phyloP scores from a whole-genome alignment of 2,329 filamentous ascomycete species.

The Penicillium sp. region DNA sequence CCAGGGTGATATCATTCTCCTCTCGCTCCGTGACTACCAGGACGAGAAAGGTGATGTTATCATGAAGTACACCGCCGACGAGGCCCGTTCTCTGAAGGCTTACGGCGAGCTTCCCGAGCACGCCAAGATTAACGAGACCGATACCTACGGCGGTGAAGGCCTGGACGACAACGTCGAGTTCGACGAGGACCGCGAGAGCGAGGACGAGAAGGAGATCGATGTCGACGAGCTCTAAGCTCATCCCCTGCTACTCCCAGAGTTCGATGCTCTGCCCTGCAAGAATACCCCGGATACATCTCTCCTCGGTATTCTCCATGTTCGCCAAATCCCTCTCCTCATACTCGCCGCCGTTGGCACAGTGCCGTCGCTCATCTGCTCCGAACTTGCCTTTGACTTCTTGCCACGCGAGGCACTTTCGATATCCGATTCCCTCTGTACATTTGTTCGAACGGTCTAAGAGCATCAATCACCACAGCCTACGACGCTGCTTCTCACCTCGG shows the following conservation, averaged over 20 bases:
- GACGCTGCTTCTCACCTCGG: slow-evolving; percentile 14
- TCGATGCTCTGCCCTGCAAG: slow-evolving; percentile 34
- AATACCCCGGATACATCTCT: slow-evolving; percentile 23
- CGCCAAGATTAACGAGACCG: slow-evolving; percentile 99
- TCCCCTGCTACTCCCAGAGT: slow-evolving; percentile 21
- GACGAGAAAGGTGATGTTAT: slow-evolving; percentile 92
- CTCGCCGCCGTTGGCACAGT: slow-evolving; percentile 17
- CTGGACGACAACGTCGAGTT: slow-evolving; percentile 99
- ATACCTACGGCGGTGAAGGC: slow-evolving; percentile 83
- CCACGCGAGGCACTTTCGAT: slow-evolving; percentile 6
- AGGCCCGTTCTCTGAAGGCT: slow-evolving; percentile 90
- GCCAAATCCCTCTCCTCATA: slow-evolving; percentile 16
- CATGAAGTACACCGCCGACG: slow-evolving; percentile 93
- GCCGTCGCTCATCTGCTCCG: slow-evolving; percentile 15
- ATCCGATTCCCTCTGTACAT: slow-evolving; percentile 12
- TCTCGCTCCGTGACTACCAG: slow-evolving; percentile 87
- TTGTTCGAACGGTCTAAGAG: slow-evolving; percentile 14
- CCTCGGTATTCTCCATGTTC: slow-evolving; percentile 24
- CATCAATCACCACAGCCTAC: slow-evolving; percentile 8
- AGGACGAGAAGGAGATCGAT: slow-evolving; percentile 77
- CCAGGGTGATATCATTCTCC: slow-evolving; percentile 89
- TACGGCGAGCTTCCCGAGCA: slow-evolving; percentile 96
- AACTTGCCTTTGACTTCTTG: slow-evolving; percentile 10
- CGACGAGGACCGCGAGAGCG: slow-evolving; percentile 79
- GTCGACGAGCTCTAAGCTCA: slow-evolving; percentile 84